A percentile compares a stretch with the other conserved stretches of the same genome.
Conservation (phyloP, 192 early-diverging fungal genomes). For the Rhizophagus clarus region DNA sequence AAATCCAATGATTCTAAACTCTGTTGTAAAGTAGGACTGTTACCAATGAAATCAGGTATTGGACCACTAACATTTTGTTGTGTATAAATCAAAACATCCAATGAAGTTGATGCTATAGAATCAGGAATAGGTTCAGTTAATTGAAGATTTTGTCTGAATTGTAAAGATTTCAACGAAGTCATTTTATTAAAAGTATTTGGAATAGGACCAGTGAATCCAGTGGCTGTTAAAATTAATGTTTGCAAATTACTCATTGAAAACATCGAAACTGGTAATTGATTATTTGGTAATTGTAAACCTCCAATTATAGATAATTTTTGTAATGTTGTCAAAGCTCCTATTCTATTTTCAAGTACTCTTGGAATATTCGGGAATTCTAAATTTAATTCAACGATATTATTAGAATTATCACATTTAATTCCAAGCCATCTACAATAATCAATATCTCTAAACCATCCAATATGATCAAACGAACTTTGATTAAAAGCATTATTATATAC, state of each 20-base stretch:
- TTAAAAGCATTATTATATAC: slow-evolving; percentile 1
- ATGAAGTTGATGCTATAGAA: not conserved
- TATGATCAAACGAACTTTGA: not conserved
- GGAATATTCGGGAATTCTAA: not conserved
- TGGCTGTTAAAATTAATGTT: not conserved
- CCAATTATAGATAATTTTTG: slow-evolving; percentile 6
- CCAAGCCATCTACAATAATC: slow-evolving; percentile 22
- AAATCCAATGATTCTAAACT: slow-evolving; percentile 14
- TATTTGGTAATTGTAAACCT: not conserved
- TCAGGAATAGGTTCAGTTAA: not conserved
- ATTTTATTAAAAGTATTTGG: slow-evolving; percentile 22
- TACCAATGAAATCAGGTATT: slow-evolving; percentile 17
- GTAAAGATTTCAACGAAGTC: slow-evolving; percentile 11
- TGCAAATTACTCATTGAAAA: not conserved
- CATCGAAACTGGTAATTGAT: not conserved
- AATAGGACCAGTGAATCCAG: not conserved
- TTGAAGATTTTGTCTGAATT: not conserved
- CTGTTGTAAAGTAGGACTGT: slow-evolving; percentile 14
- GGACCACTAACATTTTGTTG: not conserved
- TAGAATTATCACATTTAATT: slow-evolving; percentile 15
- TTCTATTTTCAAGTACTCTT: not conserved
- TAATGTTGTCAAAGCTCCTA: slow-evolving; percentile 3
- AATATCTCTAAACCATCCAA: not conserved
- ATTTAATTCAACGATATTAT: slow-evolving; percentile 1
- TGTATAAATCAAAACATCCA: not conserved